Conservation (phyloP, 2,329 filamentous ascomycete species). For the Coleophoma crateriformis region DNA sequence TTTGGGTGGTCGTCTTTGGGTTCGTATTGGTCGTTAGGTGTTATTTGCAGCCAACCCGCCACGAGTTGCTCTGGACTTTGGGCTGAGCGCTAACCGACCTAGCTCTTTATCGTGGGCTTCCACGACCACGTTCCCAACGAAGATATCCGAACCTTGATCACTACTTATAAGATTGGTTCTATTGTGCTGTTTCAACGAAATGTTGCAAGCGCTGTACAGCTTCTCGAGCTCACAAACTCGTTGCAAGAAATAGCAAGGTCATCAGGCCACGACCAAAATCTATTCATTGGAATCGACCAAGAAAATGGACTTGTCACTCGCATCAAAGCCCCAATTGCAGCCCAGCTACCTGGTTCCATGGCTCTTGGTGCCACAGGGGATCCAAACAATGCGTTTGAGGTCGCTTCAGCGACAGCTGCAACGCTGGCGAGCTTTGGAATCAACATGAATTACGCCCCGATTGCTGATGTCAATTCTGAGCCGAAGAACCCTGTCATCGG, state of each 20-base stretch:
- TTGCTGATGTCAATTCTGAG: constrained; percentile 38
- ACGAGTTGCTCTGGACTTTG: neutral
- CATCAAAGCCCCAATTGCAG: constrained; percentile 31
- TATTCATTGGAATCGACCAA: constrained; percentile 39
- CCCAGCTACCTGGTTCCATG: constrained; percentile 37
- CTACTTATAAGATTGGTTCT: constrained; percentile 32
- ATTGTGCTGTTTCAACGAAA: constrained; percentile 37
- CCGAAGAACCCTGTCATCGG: constrained; percentile 37
- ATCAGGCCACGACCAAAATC: constrained; percentile 31
- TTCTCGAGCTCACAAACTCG: constrained; percentile 28
- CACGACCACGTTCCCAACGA: constrained; percentile 30
- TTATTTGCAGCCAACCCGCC: no score
- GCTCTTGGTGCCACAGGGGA: constrained; percentile 33
- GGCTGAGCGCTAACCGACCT: constrained; percentile 2
- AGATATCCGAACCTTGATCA: constrained; percentile 36
- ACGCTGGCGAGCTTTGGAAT: constrained; percentile 32
- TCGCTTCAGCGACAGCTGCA: constrained; percentile 32
- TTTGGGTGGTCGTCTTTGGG: no score
- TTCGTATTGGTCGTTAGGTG: no score
- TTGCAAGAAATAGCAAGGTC: constrained; percentile 33
- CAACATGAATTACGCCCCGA: constrained; percentile 39
- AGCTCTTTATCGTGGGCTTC: constrained; percentile 40
- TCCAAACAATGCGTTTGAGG: constrained; percentile 26
- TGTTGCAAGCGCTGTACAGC: constrained; percentile 30
- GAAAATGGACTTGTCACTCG: constrained; percentile 38